Evolutionary conservation across 495 filamentous ascomycete genomes (phyloP), one percentile per base, ranked within the genome.

Genomic region (Chaetomium cochliodes): DNA sequence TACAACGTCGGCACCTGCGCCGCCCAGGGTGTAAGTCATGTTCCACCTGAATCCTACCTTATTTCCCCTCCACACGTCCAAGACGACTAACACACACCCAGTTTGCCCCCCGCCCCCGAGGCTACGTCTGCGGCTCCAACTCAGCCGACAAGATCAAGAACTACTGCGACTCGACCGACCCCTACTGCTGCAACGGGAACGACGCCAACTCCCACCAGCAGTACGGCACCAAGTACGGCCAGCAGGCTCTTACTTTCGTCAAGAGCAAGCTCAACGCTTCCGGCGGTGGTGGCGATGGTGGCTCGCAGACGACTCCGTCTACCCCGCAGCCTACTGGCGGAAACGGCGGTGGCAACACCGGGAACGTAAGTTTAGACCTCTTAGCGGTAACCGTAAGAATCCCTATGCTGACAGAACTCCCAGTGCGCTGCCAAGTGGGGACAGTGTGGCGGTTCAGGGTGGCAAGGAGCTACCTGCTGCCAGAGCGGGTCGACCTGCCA

Each of bases 151-250:
- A 81, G 71, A 81, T 88, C 60, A 72, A 86, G 73, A 84, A 78
- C 13, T 88, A 87, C 78, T 88, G 86, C 72, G 85, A 88, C 73
- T 69, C 81, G 26, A 64, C 82, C 6, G 86, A 88, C 72, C 86
- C 85, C 12, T 87, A 86, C 73, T 88, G 85, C 79, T 87, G 84
- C 77, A 86, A 81, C 53, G 85, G 86, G 58, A 86, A 73, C 72
- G 74, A 87, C 67, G 78, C 77, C 7, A 77, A 78, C 60, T 80
- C 80, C 7, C 86, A 87, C 71, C 80, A 86, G 71, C 79, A 81
- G 13, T 88, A 88, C 65, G 84, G 81, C 41, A 72, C 70, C 58
- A 80, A 84, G 68, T 88, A 88, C 70, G 85, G 85, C n/a, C 68
- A 78, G 54, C 76, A 80, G 65, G 85, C 85, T 9, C 69, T 87